Evolutionary conservation across 495 filamentous ascomycete species (phyloP).

Genomic region (Neurospora sp.): DNA sequence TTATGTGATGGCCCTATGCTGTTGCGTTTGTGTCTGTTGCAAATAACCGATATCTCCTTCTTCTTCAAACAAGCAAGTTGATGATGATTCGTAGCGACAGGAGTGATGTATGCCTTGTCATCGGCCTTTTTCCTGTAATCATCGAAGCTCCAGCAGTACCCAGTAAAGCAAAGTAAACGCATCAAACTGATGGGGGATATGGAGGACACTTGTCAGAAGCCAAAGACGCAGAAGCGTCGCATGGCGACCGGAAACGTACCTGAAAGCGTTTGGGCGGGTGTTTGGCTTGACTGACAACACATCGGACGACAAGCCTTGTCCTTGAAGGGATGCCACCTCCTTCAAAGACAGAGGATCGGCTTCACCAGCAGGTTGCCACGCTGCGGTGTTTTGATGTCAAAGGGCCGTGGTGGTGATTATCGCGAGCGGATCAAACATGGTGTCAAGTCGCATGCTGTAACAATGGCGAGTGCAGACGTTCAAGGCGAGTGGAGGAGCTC

Average conservation of each 20-base stretch:
- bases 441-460: conserved; percentile 14
- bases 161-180: neutral
- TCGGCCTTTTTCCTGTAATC: neutral
- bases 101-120: neutral
- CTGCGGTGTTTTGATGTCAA: neutral
- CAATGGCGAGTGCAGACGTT: conserved; percentile 7
- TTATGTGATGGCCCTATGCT: neutral
- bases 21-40: neutral
- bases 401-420: neutral
- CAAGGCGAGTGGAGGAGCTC: conserved; percentile 1
- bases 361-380: neutral
- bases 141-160: neutral
- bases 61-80: neutral
- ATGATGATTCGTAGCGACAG: neutral
- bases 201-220: neutral
- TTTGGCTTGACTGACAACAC: neutral
- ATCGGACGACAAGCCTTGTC: neutral
- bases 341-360: neutral
- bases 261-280: neutral
- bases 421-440: neutral
- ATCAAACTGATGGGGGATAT: neutral
- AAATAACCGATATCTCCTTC: neutral
- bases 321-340: neutral
- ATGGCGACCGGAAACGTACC: neutral
- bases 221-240: neutral